Base-by-base conservation (phyloP, 441 rosid genomes). In the Populus trichocarpa region DNA sequence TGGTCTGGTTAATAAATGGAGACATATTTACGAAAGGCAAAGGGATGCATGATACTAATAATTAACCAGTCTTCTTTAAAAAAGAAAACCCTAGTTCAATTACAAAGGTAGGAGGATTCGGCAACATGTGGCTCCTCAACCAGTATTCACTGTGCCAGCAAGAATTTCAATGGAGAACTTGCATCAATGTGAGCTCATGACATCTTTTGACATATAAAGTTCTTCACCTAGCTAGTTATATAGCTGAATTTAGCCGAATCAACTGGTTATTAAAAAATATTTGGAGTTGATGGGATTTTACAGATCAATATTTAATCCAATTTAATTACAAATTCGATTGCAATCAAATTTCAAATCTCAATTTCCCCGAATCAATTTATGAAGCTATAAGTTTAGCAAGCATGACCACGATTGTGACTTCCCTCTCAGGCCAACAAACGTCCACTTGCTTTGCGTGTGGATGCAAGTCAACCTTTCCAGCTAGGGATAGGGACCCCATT, bases 21-120 rank as follows among this genome's bases (percentile, higher is more conserved):
- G 32, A 13, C 11, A 53, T 35, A 2, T 38, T 38, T 38, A 38
- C 42, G 42, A 38, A 9, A 38, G 42, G 42, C 42, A 28, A 18
- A 16, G 71, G 26, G 12, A 50, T 36, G 23, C 30, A 20, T 16
- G 30, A 35, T 8, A 69, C 89, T 28, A 3, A 28, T 28, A 28
- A 28, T 28, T 86, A 42, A 93, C 98, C 98, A 8, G 84, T 96
- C 85, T 91, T 92, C 86, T 90, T 96, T 8, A 95, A 72, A 80
- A 91, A 96, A 1, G 93, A 61, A 69, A 91, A 94, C 76, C 92
- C 95, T 63, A 82, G 90, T 75, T 85, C 73, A 78, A 85, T 94
- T 86, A 88, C 79, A 83, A 85, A 96, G n/a, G 97, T 91, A 20
- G 95, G 91, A 23, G 98, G 99, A 81, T 96, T 96, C 68, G 98